phyloP scores from a whole-genome alignment of 2,329 filamentous ascomycete species.

The Amylocarpus encephaloides region DNA sequence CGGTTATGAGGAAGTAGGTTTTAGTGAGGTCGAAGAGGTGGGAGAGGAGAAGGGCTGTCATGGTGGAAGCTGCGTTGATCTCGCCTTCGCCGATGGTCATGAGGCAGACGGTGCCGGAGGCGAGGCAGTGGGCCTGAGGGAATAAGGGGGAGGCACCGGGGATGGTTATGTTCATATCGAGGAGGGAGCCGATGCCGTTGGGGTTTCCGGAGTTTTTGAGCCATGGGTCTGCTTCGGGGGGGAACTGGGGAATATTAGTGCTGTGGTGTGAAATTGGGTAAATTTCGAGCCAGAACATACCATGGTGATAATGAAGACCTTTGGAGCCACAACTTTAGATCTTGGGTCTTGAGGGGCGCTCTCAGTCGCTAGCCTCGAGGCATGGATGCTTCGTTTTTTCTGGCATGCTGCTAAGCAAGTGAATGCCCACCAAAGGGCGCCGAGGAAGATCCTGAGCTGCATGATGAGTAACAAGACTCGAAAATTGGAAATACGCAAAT shows the following conservation, averaged over 20 bases:
- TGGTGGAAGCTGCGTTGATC: conserved; percentile 65
- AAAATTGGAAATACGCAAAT: background rate
- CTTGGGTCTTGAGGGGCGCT: background rate
- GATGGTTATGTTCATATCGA: conserved; percentile 46
- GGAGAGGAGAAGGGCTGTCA: conserved; percentile 56
- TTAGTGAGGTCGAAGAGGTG: conserved; percentile 53
- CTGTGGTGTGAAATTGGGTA: background rate
- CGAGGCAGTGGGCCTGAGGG: conserved; percentile 56
- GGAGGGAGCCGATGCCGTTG: conserved; percentile 43
- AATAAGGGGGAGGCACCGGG: conserved; percentile 56
- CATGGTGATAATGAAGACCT: conserved; percentile 7
- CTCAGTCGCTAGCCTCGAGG: background rate
- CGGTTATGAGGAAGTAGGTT: conserved; percentile 65
- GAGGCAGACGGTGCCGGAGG: conserved; percentile 55
- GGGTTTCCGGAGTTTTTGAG: conserved; percentile 23
- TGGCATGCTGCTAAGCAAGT: too few species aligned
- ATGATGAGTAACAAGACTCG: background rate
- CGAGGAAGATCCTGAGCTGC: background rate
- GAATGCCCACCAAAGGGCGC: too few species aligned
- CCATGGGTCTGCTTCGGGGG: conserved; percentile 4
- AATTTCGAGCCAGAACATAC: background rate
- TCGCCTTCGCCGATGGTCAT: conserved; percentile 48
- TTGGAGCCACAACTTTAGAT: background rate
- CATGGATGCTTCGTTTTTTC: background rate
- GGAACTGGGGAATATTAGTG: background rate